Percentiles rank a stretch among this genome's conserved stretches.
Evolutionary conservation across 805 yeast genomes (phyloP).

Genomic region (Candida piceae): DNA sequence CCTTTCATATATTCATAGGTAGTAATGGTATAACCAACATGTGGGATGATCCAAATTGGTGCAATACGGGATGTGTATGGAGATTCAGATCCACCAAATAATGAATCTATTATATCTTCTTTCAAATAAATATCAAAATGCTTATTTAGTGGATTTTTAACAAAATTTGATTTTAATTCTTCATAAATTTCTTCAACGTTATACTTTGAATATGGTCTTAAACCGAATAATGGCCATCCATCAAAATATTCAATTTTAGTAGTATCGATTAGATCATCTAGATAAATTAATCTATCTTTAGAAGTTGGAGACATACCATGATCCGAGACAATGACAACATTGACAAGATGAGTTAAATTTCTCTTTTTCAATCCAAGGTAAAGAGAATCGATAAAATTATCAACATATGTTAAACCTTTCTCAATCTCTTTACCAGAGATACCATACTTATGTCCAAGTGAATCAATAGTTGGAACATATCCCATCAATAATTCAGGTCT

Average conservation of each 20-base stretch:
- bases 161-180: slow-evolving; percentile 34
- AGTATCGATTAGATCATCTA: slow-evolving; percentile 67
- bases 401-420: slow-evolving; percentile 57
- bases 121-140: slow-evolving; percentile 45
- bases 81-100: slow-evolving; percentile 48
- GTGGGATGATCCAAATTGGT: slow-evolving; percentile 81
- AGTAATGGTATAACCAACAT: slow-evolving; percentile 71
- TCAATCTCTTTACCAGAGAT: slow-evolving; percentile 55
- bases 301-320: slow-evolving; percentile 94
- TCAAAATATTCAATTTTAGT: slow-evolving; percentile 55
- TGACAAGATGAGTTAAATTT: slow-evolving; percentile 60
- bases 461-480: slow-evolving; percentile 78
- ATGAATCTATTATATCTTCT: slow-evolving; percentile 49
- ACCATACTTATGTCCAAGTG: slow-evolving; percentile 72
- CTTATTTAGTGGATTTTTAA: slow-evolving; percentile 22
- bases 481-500: slow-evolving; percentile 76
- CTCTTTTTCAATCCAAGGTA: slow-evolving; percentile 44
- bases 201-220: slow-evolving; percentile 48
- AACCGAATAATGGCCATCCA: slow-evolving; percentile 85
- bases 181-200: slow-evolving; percentile 41
- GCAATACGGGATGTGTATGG: slow-evolving; percentile 61
- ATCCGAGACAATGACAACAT: slow-evolving; percentile 76
- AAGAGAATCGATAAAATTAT: slow-evolving; percentile 51
- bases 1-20: slow-evolving; percentile 53
- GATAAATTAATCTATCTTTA: slow-evolving; percentile 56